Base-by-base conservation (phyloP, 441 rosid species). In the Gossypium schwendimanii region DNA sequence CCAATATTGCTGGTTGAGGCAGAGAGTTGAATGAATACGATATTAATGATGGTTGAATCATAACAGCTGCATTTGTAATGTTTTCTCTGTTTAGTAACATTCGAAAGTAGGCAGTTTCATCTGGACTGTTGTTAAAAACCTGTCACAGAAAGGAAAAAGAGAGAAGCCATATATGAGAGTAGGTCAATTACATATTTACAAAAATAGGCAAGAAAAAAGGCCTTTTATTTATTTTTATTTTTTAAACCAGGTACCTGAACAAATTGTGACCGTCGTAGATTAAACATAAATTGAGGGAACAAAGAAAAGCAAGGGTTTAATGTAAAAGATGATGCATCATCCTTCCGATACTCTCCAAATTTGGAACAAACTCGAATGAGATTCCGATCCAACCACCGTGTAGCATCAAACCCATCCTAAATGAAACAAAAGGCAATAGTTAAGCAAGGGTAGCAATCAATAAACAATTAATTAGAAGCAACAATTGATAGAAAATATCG, bases 121-220 rank as follows among this genome's bases (percentile, higher is more conserved):
- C 99, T 69, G 99, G 99, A 81, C 98, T 96, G 79, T 96, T 95
- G 84, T 93, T 93, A 79, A 93, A 95, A 73, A 95, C 99, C 98
- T 95, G 87, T 54, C 79, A 72, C 60, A 26, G 68, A 69, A 53
- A 59, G 8, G 26, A 69, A 65, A 58, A 58, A 57, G 2, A 47
- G n/a, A 60, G 39, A 18, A 7, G 15, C 9, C 63, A 17, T 11
- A 14, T 7, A 63, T 31, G 41, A 24, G 65, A 15, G 64, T 3
- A 71, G 54, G 63, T 70, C 12, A 33, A 76, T n/a, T 17, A 69
- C 47, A 71, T 68, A 21, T 17, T 17, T 64, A 24, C 26, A 41
- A 63, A 45, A 63, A 33, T 1, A 26, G 57, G 65, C 28, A 57
- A 20, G 57, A 76, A 77, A 50, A 41, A 41, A 41, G 47, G 47